Conservation (phyloP, 257 asterid species). For the Solanum microdontum region DNA sequence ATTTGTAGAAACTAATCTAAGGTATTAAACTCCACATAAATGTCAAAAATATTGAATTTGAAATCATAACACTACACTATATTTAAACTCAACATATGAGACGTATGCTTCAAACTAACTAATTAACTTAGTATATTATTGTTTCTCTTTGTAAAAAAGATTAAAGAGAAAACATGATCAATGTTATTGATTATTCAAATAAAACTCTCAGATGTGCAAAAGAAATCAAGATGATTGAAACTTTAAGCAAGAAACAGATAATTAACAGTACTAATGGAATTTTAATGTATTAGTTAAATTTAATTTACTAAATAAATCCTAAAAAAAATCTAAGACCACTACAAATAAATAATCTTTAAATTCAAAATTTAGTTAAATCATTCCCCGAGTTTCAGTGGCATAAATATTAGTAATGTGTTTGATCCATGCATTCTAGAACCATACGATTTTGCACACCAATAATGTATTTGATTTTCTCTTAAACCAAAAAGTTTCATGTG, state of each 20-base stretch:
- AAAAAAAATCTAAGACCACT: rapidly evolving
- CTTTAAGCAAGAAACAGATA: too few relatives aligned
- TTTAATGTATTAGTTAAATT: too few relatives aligned
- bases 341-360: too few relatives aligned
- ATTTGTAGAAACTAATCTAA: background rate
- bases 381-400: too few relatives aligned
- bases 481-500: too few relatives aligned
- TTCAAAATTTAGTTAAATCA: too few relatives aligned
- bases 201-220: background rate
- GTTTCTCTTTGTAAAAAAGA: background rate
- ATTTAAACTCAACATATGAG: background rate
- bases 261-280: too few relatives aligned
- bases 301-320: too few relatives aligned
- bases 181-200: background rate
- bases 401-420: too few relatives aligned
- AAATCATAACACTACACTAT: background rate
- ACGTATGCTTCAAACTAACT: background rate
- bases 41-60: background rate
- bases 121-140: background rate
- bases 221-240: background rate
- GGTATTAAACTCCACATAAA: background rate
- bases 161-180: background rate
- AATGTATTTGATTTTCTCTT: too few relatives aligned
- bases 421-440: too few relatives aligned
- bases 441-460: too few relatives aligned